A percentile compares a stretch with the other conserved stretches of the same genome.
phyloP scores from a whole-genome alignment of 1,284 basidiomycete species.

The Entoloma clypeatum region DNA sequence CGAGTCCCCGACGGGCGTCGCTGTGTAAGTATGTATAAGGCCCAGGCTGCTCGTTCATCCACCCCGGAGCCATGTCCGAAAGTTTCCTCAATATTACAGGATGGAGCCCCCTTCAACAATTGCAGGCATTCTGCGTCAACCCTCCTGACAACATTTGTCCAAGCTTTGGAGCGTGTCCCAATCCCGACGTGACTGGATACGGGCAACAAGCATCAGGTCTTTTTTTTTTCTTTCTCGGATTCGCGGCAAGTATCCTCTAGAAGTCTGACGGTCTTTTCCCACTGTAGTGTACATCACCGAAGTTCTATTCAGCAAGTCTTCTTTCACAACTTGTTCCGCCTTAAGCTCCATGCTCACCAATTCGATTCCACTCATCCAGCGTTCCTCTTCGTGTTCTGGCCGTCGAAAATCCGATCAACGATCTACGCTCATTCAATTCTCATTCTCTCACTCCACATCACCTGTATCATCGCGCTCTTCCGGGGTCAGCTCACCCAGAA shows the following conservation, averaged over 20 bases:
- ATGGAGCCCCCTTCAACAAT: too few species aligned
- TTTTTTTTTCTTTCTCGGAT: neutral
- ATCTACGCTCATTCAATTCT: conserved; percentile 10
- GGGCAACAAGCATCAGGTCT: conserved; percentile 15
- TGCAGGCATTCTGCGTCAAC: too few species aligned
- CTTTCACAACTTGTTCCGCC: neutral
- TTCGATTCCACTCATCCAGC: neutral
- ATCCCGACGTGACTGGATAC: conserved; percentile 16
- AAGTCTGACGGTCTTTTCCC: too few species aligned
- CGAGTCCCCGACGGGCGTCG: too few species aligned
- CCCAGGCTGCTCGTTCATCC: too few species aligned
- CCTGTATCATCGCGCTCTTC: conserved; percentile 8
- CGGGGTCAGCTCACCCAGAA: conserved; percentile 12
- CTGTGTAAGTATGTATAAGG: too few species aligned
- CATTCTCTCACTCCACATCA: conserved; percentile 14
- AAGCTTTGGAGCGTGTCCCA: conserved; percentile 14
- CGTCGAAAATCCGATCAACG: conserved; percentile 6
- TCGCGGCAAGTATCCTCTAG: neutral
- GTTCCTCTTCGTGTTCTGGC: conserved; percentile 7
- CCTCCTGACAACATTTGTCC: too few species aligned
- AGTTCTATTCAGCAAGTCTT: conserved; percentile 5
- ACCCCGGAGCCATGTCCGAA: too few species aligned
- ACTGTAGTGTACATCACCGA: conserved; percentile 13
- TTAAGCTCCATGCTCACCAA: neutral
- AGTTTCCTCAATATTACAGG: too few species aligned